Base-by-base conservation (phyloP, 805 yeast species). In the Yarrowia phangngaensis region DNA sequence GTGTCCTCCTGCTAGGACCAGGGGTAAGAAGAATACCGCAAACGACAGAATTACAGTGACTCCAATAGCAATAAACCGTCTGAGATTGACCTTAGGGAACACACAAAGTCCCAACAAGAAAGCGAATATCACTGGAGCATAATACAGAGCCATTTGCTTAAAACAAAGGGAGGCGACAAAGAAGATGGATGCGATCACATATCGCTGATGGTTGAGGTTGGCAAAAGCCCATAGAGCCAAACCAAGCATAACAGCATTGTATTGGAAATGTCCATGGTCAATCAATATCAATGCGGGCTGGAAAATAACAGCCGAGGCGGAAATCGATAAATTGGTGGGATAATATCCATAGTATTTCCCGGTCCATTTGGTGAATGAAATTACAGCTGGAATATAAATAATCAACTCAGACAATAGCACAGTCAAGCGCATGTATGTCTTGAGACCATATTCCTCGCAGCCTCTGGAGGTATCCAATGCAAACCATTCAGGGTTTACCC, bases 211-310 rank as follows among this genome's bases (percentile, higher is more conserved):
- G 23, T 82, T 60, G 27, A 90, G 69, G 53, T 79, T 80, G 47
- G 75, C 76, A 32, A 92, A 67, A 0, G 95, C 73, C 48, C 79
- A 68, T 20, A 87, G 70, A 4, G 90, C 73, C 13, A 90, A 69
- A 0, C 98, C 98, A 26, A 92, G 74, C 97, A 92, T 90, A 19
- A 92, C 94, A 0, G 88, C 77, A 59, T 92, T 94, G 66, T 79
- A 90, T 67, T 94, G 98, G 68, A 92, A 92, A 66, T 92, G 98
- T 6, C 98, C 98, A 65, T 92, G 97, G 62, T 92, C 99, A 36
- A 92, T 80, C 51, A 92, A 71, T 33, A 84, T 73, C 52, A 90
- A 70, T 2, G 84, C 73, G 0, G 98, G 97, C 63, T 86, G 95
- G 61, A 82, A 78, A 24, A 92, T 63, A n/a, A 92, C 79, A 13